Evolutionary conservation across 306 rosid genomes (phyloP).

Genomic region (Fragaria ananassa): DNA sequence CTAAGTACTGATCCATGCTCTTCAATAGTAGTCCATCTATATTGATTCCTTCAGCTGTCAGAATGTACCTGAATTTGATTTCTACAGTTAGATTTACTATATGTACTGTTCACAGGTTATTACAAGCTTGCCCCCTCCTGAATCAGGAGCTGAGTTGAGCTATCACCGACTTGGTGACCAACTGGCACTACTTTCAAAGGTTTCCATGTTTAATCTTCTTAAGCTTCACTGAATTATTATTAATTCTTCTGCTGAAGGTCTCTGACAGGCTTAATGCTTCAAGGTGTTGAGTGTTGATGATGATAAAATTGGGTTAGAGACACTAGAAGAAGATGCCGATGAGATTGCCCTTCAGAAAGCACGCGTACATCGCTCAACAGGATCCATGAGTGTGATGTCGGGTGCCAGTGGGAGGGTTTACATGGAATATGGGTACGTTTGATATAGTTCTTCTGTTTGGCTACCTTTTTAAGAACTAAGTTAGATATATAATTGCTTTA

Average conservation of each 20-base stretch:
- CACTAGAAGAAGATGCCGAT: slow-evolving; percentile 80
- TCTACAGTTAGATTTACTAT: neutral
- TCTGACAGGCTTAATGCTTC: neutral
- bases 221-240: neutral
- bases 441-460: neutral
- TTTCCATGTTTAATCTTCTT: slow-evolving; percentile 20
- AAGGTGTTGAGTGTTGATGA: slow-evolving; percentile 89
- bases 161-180: slow-evolving; percentile 72
- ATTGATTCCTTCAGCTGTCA: no score
- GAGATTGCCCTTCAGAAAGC: slow-evolving; percentile 68
- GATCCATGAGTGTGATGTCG: slow-evolving; percentile 90
- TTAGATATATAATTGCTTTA: neutral
- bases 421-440: slow-evolving; percentile 81
- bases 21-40: no score
- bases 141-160: slow-evolving; percentile 66
- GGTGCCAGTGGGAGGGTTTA: slow-evolving; percentile 92
- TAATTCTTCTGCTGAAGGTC: slow-evolving; percentile 16
- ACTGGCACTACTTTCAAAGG: slow-evolving; percentile 82
- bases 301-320: slow-evolving; percentile 83
- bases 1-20: no score
- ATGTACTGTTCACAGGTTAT: slow-evolving; percentile 51
- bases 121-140: slow-evolving; percentile 91
- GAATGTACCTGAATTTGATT: neutral
- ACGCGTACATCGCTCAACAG: slow-evolving; percentile 46
- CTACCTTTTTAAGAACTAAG: no score